These are phyloP conservation scores for Hyaloscypha hepaticicola DNA, from an alignment of 495 filamentous ascomycete species.

Conservation along the genomic window DNA sequence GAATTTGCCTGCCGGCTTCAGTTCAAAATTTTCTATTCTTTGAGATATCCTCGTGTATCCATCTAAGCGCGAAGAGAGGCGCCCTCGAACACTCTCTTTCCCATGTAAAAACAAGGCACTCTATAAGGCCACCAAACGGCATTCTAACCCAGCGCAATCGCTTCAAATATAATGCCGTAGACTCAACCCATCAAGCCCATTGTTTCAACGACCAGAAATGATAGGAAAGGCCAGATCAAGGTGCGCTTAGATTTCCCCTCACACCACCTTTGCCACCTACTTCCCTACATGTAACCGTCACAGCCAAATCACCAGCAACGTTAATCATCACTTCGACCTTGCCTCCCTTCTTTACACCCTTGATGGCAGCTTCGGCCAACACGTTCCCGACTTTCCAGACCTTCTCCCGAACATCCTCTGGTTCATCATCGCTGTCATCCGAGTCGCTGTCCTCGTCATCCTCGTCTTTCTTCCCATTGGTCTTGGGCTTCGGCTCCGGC, in stretches of 20 bases:
- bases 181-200: neutral
- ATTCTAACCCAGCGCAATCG: neutral
- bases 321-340: constrained; percentile 94
- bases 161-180: neutral
- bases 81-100: neutral
- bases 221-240: constrained; percentile 9
- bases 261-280: constrained; percentile 53
- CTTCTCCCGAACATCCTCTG: constrained; percentile 83
- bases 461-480: constrained; percentile 49
- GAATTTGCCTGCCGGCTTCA: too few species aligned
- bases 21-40: neutral
- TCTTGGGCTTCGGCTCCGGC: constrained; percentile 72
- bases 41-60: neutral
- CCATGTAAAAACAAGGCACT: neutral
- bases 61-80: neutral
- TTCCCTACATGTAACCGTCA: constrained; percentile 79
- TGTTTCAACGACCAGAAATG: neutral
- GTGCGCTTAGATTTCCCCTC: constrained; percentile 25
- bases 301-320: constrained; percentile 70
- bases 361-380: constrained; percentile 83
- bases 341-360: constrained; percentile 77
- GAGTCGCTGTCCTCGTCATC: constrained; percentile 63
- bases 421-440: constrained; percentile 74
- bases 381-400: constrained; percentile 86
- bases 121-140: neutral